Base-by-base conservation (phyloP, 495 filamentous ascomycete genomes). In the Podospora anserina region DNA sequence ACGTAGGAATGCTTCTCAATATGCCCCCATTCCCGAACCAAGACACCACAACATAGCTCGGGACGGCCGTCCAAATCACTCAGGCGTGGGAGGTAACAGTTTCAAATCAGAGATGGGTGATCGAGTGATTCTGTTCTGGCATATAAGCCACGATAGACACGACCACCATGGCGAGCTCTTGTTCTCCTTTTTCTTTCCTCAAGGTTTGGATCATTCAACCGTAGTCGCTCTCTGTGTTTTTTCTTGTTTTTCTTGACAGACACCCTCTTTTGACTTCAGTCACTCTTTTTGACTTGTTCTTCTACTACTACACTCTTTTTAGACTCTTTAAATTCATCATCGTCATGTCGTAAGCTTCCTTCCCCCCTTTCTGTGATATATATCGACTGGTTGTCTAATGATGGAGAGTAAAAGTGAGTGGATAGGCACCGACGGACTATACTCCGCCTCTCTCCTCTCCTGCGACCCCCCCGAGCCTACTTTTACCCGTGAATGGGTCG, bases 1-100 rank as follows among this genome's bases (percentile, higher is more conserved):
- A 23, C 0, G 39, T 53, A 61, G 68, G 68, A 69, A 69, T 69
- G 68, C 57, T 57, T 44, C 23, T 28, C 26, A 66, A 66, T 61
- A 53, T 66, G 15, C 28, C 30, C 39, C 44, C 68, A 69, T 69
- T 69, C 68, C 68, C 60, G n/a, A 18, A 44, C 67, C 15, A 49
- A 49, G 13, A 49, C 39, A 49, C 39, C 39, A 49, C 39, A 49
- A 49, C 39, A 49, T 11, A 49, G 15, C 9, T 49, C 39, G 39
- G 39, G 39, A 49, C 13, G 15, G 39, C 39, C 39, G 39, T 49
- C 39, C 39, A 49, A 49, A 49, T 49, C 13, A 49, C 39, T 49
- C 39, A 49, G 39, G 6, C 39, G 39, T 49, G 39, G 9, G 30
- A 49, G 39, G 13, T 18, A 49, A 13, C 0, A 49, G 39, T 49